Base-by-base conservation (phyloP, 2,329 filamentous ascomycete species). In the Scedosporium minutisporum region DNA sequence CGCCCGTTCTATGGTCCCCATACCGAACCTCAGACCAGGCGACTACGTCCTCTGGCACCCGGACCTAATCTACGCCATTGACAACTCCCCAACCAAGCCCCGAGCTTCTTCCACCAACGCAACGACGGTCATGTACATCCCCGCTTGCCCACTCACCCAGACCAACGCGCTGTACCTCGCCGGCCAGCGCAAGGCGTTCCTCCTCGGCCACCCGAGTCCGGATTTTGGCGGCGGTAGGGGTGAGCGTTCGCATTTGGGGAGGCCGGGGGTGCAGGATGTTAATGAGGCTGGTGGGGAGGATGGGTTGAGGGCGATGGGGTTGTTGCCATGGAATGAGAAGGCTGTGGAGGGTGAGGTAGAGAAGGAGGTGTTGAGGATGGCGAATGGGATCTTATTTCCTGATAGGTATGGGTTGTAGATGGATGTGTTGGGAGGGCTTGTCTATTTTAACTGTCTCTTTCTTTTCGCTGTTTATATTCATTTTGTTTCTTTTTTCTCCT, bases 11-110 rank as follows among this genome's bases (percentile, higher is more conserved):
- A 90, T 93, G 85, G 82, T 91, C 0, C 82, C 87, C 63, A 77
- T 91, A 3, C 90, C 89, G 0, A 73, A 77, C n/a, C 86, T 93
- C 14, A 75, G 80, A 29, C 88, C 89, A 0, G 90, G 90, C 4
- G 90, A 93, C 72, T 93, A 87, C 68, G 81, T 84, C 64, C 72
- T 84, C 66, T 84, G 82, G 82, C 82, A 84, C 67, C 81, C 81
- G 23, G 82, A 84, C 66, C 76, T 83, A 64, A 78, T 81, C 6
- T 84, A 84, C 70, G 80, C 82, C 66, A 81, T 84, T 68, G 77
- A 77, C 63, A 51, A 51, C 57, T 53, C 42, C 12, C 41, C 55
- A 12, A 1, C 12, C 29, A 58, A n/a, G 9, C 25, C 29, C 44
- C 38, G 27, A n/a, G 62, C 64, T 44, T 60, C 62, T 4, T 53